Base-by-base conservation (phyloP, 352 stramenopile genomes). In the Globisporangium abappressorium region DNA sequence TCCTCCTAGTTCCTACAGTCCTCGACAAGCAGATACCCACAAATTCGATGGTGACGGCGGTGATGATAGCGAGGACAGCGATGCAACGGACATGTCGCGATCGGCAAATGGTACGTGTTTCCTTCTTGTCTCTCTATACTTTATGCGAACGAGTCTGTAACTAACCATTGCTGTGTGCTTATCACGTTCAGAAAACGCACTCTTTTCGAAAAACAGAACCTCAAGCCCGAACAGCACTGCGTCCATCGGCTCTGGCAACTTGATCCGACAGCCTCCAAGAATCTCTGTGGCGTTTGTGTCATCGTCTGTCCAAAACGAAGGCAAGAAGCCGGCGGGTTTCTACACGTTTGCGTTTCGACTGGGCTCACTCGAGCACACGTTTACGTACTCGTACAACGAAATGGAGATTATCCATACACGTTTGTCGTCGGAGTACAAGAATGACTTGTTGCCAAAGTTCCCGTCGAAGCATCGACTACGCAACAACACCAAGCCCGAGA, bases 401-500 rank as follows among this genome's bases (percentile, higher is more conserved):
- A 87, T 92, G 56, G 83, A 93, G 62, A 80, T 78, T 26, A 91
- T 91, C 24, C 85, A 95, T 57, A 57, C 71, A n/a, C 79, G 80
- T 0, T 54, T 95, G 51, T 61, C 57, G 12, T 61, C 65, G 3
- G 81, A 80, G 34, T 76, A 78, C 38, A 30, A 71, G 2, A 60
- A 36, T 6, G 66, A 71, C 7, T 60, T 58, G 18, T 68, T 93
- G 34, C 87, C 85, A 2, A 95, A 92, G 60, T 92, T 95, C 58
- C 87, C 87, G 15, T 86, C 85, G 0, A 95, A 93, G 62, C 85
- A 95, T 55, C 72, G 77, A 20, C 66, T 89, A 20, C 85, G 84
- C 33, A 94, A 93, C 70, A 90, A 89, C 60, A 89, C 72, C 15
- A 95, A 95, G 62, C 81, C 85, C 0, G 87, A 95, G 28, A 93